phyloP scores from a whole-genome alignment of 805 yeast species.

The Kodamaea jinghongensis region DNA sequence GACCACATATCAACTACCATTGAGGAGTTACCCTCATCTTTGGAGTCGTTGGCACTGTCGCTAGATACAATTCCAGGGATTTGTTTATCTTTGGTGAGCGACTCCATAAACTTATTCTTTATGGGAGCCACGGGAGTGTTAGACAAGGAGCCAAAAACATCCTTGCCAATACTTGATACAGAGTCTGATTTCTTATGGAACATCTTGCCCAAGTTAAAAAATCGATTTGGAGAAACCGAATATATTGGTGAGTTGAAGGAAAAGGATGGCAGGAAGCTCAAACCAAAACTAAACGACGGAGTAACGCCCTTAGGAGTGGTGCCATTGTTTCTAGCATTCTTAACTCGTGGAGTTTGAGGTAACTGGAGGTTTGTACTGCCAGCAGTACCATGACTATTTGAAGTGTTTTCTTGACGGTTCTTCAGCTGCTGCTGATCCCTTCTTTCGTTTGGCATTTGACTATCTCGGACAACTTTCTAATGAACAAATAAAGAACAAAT shows the following conservation, averaged over 20 bases:
- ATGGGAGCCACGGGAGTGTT: slow-evolving; percentile 17
- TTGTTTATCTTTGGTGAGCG: slow-evolving; percentile 10
- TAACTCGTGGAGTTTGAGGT: slow-evolving; percentile 9
- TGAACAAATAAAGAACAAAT: no score
- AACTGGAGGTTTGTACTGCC: slow-evolving; percentile 6
- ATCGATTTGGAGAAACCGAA: slow-evolving; percentile 35
- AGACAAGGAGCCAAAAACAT: slow-evolving; percentile 15
- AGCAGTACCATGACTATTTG: no score
- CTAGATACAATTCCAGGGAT: background rate
- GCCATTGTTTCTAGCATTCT: slow-evolving; percentile 2
- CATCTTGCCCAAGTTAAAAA: slow-evolving; percentile 21
- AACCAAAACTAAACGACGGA: slow-evolving; percentile 37
- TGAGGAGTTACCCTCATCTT: slow-evolving; percentile 11
- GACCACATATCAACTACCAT: slow-evolving; percentile 30
- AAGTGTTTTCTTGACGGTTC: no score
- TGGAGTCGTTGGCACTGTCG: slow-evolving; percentile 1
- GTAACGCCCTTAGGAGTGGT: slow-evolving; percentile 17
- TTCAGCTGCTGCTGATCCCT: slow-evolving; percentile 1
- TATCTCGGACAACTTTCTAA: no score
- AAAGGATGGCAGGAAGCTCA: slow-evolving; percentile 44
- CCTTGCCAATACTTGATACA: slow-evolving; percentile 10
- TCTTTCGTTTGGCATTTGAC: slow-evolving; percentile 1
- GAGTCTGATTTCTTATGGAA: slow-evolving; percentile 9
- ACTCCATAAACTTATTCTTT: slow-evolving; percentile 18
- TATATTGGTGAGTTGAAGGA: slow-evolving; percentile 36